phyloP scores from a whole-genome alignment of 2,329 filamentous ascomycete species.

The Geoglossum cookeanum region DNA sequence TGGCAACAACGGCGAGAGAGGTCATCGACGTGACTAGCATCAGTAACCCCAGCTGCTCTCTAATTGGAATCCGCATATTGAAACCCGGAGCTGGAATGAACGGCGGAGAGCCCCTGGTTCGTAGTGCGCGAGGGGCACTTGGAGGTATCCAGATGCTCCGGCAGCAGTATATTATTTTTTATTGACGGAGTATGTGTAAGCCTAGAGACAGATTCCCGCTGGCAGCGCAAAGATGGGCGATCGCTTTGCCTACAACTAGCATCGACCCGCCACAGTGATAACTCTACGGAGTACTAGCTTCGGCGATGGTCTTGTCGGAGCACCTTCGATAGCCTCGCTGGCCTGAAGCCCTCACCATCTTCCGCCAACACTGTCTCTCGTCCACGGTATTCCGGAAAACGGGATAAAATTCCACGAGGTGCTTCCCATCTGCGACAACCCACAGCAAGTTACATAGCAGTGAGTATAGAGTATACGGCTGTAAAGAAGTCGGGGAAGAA shows the following conservation, averaged over 20 bases:
- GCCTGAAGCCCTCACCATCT: background rate
- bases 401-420: background rate
- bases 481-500: background rate
- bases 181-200: background rate
- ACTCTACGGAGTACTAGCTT: background rate
- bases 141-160: background rate
- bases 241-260: background rate
- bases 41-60: constrained; percentile 67
- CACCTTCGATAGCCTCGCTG: background rate
- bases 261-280: background rate
- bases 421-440: background rate
- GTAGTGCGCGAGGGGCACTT: background rate
- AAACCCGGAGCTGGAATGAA: background rate
- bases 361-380: background rate
- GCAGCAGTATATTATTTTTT: background rate
- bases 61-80: constrained; percentile 68
- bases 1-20: constrained; percentile 56
- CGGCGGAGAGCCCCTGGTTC: background rate
- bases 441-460: no score
- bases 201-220: background rate
- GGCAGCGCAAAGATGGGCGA: background rate
- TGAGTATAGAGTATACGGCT: background rate
- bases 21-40: constrained; percentile 58
- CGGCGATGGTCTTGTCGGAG: background rate
- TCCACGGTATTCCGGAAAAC: background rate